phyloP scores from a whole-genome alignment of 2,329 filamentous ascomycete species.

The Bretziella fagacearum region DNA sequence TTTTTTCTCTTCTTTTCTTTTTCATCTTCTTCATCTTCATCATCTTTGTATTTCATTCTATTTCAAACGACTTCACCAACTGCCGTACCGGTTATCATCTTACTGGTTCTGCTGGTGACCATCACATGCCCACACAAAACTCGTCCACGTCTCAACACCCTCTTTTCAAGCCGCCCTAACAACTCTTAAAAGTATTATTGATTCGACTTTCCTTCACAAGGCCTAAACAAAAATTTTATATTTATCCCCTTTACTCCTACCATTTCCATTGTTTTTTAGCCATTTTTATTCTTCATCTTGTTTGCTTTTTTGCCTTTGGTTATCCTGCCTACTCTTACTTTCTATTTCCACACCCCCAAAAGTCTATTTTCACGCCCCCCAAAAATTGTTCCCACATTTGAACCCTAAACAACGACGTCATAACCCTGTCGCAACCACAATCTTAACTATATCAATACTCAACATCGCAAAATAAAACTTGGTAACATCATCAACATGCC shows the following conservation, averaged over 20 bases:
- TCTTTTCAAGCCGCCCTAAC: slow-evolving; percentile 4
- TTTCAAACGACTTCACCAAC: not conserved
- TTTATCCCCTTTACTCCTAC: not conserved
- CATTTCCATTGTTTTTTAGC: not conserved
- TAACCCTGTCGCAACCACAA: not conserved
- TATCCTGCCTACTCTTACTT: not conserved
- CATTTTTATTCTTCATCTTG: not conserved
- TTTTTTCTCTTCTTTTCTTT: not conserved
- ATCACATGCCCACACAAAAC: not conserved
- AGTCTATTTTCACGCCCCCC: not conserved
- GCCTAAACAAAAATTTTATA: not conserved
- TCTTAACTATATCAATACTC: not conserved
- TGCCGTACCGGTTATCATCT: not conserved
- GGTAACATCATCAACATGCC: slow-evolving; percentile 3
- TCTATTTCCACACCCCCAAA: not conserved
- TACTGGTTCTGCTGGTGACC: not conserved
- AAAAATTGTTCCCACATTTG: not conserved
- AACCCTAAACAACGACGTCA: not conserved
- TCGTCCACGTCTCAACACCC: slow-evolving; percentile 2
- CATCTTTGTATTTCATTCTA: not conserved
- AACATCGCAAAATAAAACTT: not conserved
- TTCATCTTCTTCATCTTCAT: not conserved
- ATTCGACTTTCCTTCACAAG: not conserved
- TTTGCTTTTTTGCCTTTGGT: not conserved
- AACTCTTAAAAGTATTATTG: not conserved